A percentile compares a stretch with the other conserved stretches of the same genome.
Evolutionary conservation across 768 basidiomycete genomes (phyloP).

Genomic region (Lyophyllum semitale): DNA sequence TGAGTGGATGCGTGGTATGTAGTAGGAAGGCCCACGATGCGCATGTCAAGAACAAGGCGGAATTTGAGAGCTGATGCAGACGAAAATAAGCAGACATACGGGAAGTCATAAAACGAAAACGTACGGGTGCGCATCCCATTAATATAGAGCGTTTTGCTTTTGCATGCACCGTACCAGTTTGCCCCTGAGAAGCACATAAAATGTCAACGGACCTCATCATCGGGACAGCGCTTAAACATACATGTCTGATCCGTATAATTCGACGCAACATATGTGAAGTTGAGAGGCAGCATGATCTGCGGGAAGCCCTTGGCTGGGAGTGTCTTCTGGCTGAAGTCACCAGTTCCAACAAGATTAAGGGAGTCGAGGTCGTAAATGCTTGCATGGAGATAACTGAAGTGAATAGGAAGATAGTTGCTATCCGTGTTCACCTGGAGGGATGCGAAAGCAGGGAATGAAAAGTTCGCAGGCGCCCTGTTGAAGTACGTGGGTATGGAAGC

Average conservation of each 20-base stretch:
- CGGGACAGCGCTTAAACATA: conserved; percentile 27
- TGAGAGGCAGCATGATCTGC: conserved; percentile 72
- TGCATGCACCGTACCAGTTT: conserved; percentile 79
- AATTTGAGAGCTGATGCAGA: conserved; percentile 55
- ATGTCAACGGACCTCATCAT: conserved; percentile 2
- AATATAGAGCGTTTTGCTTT: conserved; percentile 51
- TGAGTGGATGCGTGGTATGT: conserved; percentile 54
- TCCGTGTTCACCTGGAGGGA: conserved; percentile 77
- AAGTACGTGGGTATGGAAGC: conserved; percentile 61
- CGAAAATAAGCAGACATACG: conserved; percentile 21
- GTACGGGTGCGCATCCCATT: conserved; percentile 61
- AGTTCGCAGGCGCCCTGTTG: conserved; percentile 82
- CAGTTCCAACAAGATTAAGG: conserved; percentile 62
- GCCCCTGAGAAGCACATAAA: conserved; percentile 46
- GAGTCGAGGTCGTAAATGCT: conserved; percentile 72
- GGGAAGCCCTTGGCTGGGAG: conserved; percentile 69
- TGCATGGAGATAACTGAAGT: conserved; percentile 68
- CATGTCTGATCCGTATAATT: conserved; percentile 87
- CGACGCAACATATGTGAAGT: conserved; percentile 78
- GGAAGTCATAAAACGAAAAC: conserved; percentile 28
- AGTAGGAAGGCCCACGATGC: conserved; percentile 68
- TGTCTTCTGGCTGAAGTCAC: conserved; percentile 57
- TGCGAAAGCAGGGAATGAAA: conserved; percentile 81
- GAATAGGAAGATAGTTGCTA: conserved; percentile 75
- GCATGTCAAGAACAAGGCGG: conserved; percentile 63